A percentile compares a stretch with the other conserved stretches of the same genome.
phyloP scores from a whole-genome alignment of 768 basidiomycete genomes.

The Aureoboletus auriporus region DNA sequence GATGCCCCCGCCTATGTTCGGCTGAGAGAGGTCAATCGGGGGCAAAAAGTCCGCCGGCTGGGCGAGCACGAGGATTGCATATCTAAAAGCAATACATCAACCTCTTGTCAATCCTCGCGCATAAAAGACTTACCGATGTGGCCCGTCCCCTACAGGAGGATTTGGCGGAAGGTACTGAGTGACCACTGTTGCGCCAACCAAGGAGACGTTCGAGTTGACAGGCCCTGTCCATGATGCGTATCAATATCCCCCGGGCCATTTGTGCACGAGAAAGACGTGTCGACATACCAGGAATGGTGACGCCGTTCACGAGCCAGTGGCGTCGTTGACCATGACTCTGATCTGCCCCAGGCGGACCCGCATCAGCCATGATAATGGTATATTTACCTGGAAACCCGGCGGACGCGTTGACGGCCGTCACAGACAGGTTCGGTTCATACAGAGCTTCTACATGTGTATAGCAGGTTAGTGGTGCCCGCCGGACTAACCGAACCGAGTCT shows the following conservation, averaged over 20 bases:
- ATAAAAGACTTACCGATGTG: constrained; percentile 57
- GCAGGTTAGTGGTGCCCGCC: background rate
- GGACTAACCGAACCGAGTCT: background rate
- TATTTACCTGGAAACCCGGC: constrained; percentile 45
- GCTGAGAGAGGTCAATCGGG: constrained; percentile 49
- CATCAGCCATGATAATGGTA: constrained; percentile 76
- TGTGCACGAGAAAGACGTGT: background rate
- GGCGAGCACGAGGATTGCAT: constrained; percentile 59
- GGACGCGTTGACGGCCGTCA: constrained; percentile 49
- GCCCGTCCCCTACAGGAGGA: constrained; percentile 63
- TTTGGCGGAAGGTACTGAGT: constrained; percentile 71
- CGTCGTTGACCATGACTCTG: constrained; percentile 57
- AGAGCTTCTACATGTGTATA: constrained; percentile 44
- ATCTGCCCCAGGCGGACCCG: constrained; percentile 60
- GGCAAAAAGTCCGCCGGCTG: constrained; percentile 63
- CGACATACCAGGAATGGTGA: constrained; percentile 41
- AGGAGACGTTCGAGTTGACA: constrained; percentile 37
- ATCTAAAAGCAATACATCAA: constrained; percentile 38
- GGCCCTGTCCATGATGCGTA: background rate
- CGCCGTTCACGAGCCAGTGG: constrained; percentile 80
- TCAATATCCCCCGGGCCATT: background rate
- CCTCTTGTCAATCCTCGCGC: background rate
- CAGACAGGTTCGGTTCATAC: constrained; percentile 48
- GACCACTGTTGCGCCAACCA: constrained; percentile 43
- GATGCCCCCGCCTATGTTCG: constrained; percentile 47